Evolutionary conservation across 164 flowering plant species (phyloP).

Genomic region (Nymphaea thermarum): DNA sequence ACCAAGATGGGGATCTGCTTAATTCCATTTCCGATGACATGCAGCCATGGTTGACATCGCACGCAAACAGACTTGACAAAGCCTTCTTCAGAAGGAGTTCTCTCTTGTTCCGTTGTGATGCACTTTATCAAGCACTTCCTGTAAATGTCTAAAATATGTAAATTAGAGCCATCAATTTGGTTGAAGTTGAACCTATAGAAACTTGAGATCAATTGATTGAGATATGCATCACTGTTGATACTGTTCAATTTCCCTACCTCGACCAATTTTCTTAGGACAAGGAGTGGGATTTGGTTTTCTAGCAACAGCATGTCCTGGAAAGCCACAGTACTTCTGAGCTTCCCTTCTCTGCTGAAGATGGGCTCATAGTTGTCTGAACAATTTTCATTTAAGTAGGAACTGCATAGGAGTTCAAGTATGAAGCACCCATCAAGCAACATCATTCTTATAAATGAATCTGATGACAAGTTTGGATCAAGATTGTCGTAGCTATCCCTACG

Average conservation of each 20-base stretch:
- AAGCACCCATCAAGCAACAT: constrained; percentile 17
- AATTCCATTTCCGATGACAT: too few relatives aligned
- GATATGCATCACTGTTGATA: background rate
- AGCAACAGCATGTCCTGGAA: constrained; percentile 11
- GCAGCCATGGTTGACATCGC: too few relatives aligned
- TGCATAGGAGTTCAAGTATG: constrained; percentile 6
- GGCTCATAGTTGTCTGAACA: background rate
- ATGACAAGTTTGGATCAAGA: background rate
- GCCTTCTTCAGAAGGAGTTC: background rate
- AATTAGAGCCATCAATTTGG: background rate
- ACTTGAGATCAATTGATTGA: background rate
- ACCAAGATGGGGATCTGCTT: too few relatives aligned
- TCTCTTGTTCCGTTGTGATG: too few relatives aligned
- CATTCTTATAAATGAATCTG: background rate
- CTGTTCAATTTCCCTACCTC: background rate
- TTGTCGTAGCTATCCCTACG: background rate
- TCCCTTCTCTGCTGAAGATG: constrained; percentile 8
- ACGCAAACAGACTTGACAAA: too few relatives aligned
- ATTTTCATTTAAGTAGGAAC: too few relatives aligned
- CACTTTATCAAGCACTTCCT: background rate
- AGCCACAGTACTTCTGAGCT: background rate
- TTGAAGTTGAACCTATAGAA: too few relatives aligned
- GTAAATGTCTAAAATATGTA: background rate
- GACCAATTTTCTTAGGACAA: background rate
- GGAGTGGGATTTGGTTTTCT: constrained; percentile 14